phyloP scores from a whole-genome alignment of 2,329 filamentous ascomycete genomes.

The Trichoderma harzianum region DNA sequence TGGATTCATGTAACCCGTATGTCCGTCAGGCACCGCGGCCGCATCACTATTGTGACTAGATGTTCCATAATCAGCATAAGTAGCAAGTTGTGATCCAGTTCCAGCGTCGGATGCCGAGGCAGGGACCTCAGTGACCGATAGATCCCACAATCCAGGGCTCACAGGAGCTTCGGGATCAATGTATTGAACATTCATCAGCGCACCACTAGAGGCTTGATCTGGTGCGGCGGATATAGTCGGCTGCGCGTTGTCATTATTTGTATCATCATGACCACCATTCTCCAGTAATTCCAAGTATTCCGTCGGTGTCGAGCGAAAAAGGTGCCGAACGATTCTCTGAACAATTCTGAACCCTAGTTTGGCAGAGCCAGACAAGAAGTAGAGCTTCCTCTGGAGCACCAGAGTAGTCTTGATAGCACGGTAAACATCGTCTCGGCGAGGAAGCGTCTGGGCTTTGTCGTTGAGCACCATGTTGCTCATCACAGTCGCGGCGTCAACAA shows the following conservation, averaged over 20 bases:
- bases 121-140: background rate
- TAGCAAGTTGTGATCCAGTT: background rate
- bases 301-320: background rate
- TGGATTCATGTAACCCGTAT: too few relatives aligned
- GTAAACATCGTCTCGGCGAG: constrained; percentile 38
- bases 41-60: background rate
- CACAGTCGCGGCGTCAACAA: constrained; percentile 50
- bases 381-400: constrained; percentile 31
- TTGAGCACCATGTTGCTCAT: constrained; percentile 50
- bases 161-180: background rate
- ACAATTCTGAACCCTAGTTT: constrained; percentile 36
- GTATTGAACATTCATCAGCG: background rate
- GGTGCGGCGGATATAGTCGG: background rate
- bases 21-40: background rate
- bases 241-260: background rate
- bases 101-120: too few relatives aligned
- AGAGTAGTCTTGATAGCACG: constrained; percentile 36
- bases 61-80: background rate
- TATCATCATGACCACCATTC: background rate
- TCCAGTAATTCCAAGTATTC: background rate
- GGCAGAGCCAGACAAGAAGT: constrained; percentile 32
- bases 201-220: background rate
- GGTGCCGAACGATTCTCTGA: constrained; percentile 22
- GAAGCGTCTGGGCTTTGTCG: constrained; percentile 38
- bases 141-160: background rate